Conservation (phyloP, 1,284 basidiomycete genomes). For the Puccinia hordei region DNA sequence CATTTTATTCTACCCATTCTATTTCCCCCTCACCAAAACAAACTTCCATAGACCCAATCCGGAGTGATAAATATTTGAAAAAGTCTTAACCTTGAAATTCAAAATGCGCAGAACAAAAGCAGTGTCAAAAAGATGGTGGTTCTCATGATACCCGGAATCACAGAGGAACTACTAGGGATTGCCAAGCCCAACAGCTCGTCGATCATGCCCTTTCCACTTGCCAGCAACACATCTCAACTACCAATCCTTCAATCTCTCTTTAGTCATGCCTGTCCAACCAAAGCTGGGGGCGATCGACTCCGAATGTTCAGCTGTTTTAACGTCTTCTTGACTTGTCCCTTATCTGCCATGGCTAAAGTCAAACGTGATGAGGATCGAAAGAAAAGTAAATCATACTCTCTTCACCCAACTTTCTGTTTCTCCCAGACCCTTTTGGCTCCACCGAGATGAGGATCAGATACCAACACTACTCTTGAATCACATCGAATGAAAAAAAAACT, state of each 20-base stretch:
- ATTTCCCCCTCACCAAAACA: neutral
- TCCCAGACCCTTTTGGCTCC: neutral
- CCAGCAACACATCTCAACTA: constrained; percentile 61
- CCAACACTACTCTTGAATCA: constrained; percentile 5
- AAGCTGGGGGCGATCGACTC: constrained; percentile 79
- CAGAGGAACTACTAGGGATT: constrained; percentile 70
- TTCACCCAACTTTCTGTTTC: neutral
- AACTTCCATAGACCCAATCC: neutral
- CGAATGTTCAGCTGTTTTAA: constrained; percentile 82
- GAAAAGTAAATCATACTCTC: constrained; percentile 53
- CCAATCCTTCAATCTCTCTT: constrained; percentile 80
- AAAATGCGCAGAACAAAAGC: constrained; percentile 66
- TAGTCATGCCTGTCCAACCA: constrained; percentile 84
- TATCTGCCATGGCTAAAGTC: constrained; percentile 76
- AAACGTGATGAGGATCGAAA: constrained; percentile 62
- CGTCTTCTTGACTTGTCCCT: constrained; percentile 75
- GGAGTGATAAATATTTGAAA: neutral
- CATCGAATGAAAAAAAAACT: constrained; percentile 51
- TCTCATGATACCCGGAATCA: constrained; percentile 78
- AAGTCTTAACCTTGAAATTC: neutral
- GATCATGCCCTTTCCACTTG: constrained; percentile 62
- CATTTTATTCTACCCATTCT: neutral
- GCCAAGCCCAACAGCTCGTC: constrained; percentile 65
- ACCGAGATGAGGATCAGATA: neutral
- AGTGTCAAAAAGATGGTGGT: constrained; percentile 75